Base-by-base conservation (phyloP, 192 early-diverging fungal species). In the Chytriomyces sp. region DNA sequence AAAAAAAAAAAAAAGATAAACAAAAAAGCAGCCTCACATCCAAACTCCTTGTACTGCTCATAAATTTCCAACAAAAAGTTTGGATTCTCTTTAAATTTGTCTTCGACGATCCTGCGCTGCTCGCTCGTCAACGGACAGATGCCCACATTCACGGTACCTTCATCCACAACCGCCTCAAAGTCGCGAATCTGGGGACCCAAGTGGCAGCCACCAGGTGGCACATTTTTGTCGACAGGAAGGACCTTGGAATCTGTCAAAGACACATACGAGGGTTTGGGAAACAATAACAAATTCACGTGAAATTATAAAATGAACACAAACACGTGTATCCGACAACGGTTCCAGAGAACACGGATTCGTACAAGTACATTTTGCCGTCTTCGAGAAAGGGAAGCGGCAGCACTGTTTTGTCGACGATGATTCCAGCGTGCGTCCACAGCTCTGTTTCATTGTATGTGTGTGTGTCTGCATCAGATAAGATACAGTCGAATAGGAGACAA, bases 351-450 rank as follows among this genome's bases (percentile, higher is more conserved):
- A 80, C 63, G 6, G 78, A 80, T 64, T 82, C 78, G 60, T 78
- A 82, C 8, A 82, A 8, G 46, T 82, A 82, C 65, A 82, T 61
- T 50, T 72, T 75, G 24, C 77, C 78, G 7, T 63, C 77, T 61
- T 76, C 71, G 49, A 82, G 43, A 49, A 79, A 82, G 20, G 75
- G 69, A 10, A 82, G 72, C 7, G 80, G 80, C 6, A 82, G 67
- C 5, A 82, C 78, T 46, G 62, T 48, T 26, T 81, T 76, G 48
- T 76, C 64, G 43, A 82, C 78, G 49, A 82, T 3, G 62, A 63
- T 63, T 7, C 62, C 62, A 10, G 62, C 62, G 24, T 63, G 62
- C 11, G 62, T 63, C 62, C 62, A 63, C 10, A 35, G 28, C 28
- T 35, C 28, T 35, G 28, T 35, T 0, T 35, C 2, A 2, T 1